These are phyloP conservation scores for Fusarium miscanthi DNA, from an alignment of 2,329 filamentous ascomycete species.

Conservation along the genomic window DNA sequence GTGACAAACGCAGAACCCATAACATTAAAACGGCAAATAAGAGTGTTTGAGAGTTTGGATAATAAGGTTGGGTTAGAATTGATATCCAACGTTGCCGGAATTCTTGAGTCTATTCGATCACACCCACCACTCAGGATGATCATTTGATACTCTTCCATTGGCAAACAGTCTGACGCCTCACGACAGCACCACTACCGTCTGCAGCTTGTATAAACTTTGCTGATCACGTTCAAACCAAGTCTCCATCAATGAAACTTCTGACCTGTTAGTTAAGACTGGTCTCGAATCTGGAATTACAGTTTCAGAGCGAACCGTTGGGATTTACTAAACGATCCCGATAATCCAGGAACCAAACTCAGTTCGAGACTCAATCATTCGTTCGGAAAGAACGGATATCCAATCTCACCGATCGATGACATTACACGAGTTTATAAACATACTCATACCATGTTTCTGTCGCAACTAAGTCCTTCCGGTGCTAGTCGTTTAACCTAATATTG, in stretches of 20 bases:
- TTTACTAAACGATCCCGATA: conserved; percentile 6
- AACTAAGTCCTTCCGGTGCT: neutral
- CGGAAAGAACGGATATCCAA: neutral
- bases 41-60: neutral
- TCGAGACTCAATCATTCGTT: neutral
- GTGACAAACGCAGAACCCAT: neutral
- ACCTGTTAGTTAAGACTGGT: neutral
- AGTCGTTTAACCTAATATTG: neutral
- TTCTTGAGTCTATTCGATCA: neutral
- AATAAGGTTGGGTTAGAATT: neutral
- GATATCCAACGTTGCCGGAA: neutral
- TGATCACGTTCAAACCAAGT: neutral
- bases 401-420: neutral
- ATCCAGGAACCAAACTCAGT: conserved; percentile 29
- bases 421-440: neutral
- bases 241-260: neutral
- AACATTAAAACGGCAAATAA: neutral
- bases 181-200: neutral
- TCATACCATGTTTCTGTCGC: neutral
- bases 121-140: neutral
- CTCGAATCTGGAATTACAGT: neutral
- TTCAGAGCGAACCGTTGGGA: conserved; percentile 21
- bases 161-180: neutral
- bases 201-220: neutral
- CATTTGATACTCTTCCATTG: neutral